These are phyloP conservation scores for Fusarium ramigenum DNA, from an alignment of 2,329 filamentous ascomycete genomes.

Conservation along the genomic window DNA sequence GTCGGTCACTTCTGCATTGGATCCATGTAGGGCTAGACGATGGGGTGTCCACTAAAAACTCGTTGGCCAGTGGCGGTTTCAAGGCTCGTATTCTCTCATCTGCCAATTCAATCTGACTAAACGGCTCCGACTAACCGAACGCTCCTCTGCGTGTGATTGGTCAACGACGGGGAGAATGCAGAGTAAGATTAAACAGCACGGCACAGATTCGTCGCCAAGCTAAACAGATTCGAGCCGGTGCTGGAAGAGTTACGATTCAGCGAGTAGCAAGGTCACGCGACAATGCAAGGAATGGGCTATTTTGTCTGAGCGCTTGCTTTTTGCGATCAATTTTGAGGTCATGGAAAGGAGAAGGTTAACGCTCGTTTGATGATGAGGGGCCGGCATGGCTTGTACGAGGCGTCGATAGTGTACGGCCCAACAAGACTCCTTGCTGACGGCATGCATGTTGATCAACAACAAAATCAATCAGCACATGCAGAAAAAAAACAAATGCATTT, in stretches of 20 bases:
- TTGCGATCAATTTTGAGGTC: not conserved
- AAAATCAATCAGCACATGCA: not conserved
- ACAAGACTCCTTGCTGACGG: not conserved
- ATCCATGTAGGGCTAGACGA: conserved; percentile 9
- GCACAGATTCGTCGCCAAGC: not conserved
- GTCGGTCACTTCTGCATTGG: conserved; percentile 8
- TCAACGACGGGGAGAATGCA: accelerated
- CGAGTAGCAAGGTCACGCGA: not conserved
- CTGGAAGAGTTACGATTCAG: not conserved
- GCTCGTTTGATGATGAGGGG: not conserved
- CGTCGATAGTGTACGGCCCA: not conserved
- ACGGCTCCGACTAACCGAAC: conserved; percentile 20
- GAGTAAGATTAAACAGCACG: not conserved
- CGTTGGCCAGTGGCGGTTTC: conserved; percentile 19
- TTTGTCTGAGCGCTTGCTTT: not conserved
- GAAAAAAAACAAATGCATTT: not conserved
- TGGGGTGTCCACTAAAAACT: not conserved
- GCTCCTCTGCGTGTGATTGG: not conserved
- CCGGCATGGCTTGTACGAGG: not conserved
- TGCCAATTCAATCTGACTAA: not conserved
- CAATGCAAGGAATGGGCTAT: not conserved
- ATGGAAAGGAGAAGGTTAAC: not conserved
- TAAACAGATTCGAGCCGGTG: not conserved
- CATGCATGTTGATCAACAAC: not conserved
- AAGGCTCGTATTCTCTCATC: conserved; percentile 19